These are phyloP conservation scores for Albugo laibachii DNA, from an alignment of 352 stramenopile genomes.

Conservation along the genomic window DNA sequence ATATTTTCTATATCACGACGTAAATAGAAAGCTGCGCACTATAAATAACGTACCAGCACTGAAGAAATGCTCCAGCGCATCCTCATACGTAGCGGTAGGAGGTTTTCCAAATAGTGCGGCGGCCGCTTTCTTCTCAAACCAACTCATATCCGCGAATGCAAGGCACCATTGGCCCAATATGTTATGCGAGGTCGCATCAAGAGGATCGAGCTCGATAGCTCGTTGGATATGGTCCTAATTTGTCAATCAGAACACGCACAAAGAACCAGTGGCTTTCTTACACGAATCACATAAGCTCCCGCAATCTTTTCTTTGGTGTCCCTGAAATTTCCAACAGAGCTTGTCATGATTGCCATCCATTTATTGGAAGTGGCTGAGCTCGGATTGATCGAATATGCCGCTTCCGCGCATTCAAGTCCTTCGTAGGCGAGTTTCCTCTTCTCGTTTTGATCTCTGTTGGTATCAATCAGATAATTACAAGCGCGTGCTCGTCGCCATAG, in stretches of 20 bases:
- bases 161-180: conserved; percentile 61
- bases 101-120: conserved; percentile 43
- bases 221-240: conserved; percentile 31
- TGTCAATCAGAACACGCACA: background rate
- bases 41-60: conserved; percentile 16
- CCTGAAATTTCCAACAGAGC: conserved; percentile 32
- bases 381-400: conserved; percentile 21
- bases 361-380: conserved; percentile 39
- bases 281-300: conserved; percentile 37
- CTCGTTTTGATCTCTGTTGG: conserved; percentile 15
- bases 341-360: conserved; percentile 59
- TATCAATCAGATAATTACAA: conserved; percentile 39
- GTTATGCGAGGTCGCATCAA: conserved; percentile 34
- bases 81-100: conserved; percentile 36
- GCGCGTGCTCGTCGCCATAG: conserved; percentile 38
- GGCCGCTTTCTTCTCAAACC: conserved; percentile 48
- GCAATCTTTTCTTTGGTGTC: conserved; percentile 53
- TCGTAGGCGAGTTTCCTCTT: conserved; percentile 38
- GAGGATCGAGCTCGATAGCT: conserved; percentile 51
- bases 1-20: conserved; percentile 19
- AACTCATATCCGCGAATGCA: conserved; percentile 57
- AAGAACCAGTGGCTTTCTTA: background rate
- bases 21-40: background rate
- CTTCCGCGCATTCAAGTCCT: conserved; percentile 25
- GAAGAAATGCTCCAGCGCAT: conserved; percentile 29